These are phyloP conservation scores for Kregervanrija delftensis DNA, from an alignment of 805 yeast species.

Conservation along the genomic window DNA sequence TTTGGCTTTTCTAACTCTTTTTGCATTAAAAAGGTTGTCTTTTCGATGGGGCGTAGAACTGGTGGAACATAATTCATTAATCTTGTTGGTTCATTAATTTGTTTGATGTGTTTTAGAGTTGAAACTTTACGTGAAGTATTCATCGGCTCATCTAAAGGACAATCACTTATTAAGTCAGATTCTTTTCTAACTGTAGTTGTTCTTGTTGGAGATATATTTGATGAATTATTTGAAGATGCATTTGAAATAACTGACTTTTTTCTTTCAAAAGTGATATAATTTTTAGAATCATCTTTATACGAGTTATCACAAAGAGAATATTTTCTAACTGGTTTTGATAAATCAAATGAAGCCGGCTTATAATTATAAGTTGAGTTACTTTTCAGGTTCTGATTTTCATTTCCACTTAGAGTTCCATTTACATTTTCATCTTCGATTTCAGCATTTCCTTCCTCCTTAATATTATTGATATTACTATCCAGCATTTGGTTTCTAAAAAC, in stretches of 20 bases:
- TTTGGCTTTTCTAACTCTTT: not conserved
- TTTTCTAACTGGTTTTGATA: conserved; percentile 33
- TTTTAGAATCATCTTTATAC: no score
- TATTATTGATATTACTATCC: not conserved
- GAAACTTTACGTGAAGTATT: not conserved
- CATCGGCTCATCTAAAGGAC: not conserved
- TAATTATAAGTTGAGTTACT: conserved; percentile 1
- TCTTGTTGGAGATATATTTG: conserved; percentile 9
- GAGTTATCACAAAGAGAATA: conserved; percentile 4
- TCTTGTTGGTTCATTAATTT: conserved; percentile 40
- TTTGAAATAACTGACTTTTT: conserved; percentile 2
- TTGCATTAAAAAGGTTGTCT: no score
- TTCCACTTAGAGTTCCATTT: no score
- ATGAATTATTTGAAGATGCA: conserved; percentile 3
- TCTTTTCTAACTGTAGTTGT: conserved; percentile 6
- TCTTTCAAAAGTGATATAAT: not conserved
- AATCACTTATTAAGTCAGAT: not conserved
- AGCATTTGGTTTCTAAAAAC: no score
- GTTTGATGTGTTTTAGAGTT: conserved; percentile 19
- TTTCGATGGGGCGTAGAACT: conserved; percentile 36
- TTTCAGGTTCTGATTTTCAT: not conserved
- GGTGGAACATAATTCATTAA: conserved; percentile 44
- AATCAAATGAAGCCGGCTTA: conserved; percentile 41
- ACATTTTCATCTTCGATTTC: no score
- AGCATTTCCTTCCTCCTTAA: no score